phyloP scores from a whole-genome alignment of 1,284 basidiomycete species.

The Moesziomyces sp. region DNA sequence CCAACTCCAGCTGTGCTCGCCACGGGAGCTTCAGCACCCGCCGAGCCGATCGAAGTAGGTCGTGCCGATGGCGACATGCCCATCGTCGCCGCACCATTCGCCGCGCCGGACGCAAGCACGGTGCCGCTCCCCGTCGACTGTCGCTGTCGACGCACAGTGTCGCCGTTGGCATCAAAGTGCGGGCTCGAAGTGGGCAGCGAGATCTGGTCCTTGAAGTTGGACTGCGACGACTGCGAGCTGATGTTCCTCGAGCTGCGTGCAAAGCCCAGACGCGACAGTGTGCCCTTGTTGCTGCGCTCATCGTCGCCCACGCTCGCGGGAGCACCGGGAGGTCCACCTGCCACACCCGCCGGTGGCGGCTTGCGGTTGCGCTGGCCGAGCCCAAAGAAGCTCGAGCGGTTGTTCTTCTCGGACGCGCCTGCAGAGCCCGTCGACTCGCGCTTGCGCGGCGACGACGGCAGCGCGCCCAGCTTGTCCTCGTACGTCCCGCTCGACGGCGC shows the following conservation, averaged over 20 bases:
- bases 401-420: conserved; percentile 28
- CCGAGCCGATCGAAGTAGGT: conserved; percentile 28
- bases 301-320: conserved; percentile 29
- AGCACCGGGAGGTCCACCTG: conserved; percentile 6
- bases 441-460: conserved; percentile 51
- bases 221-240: conserved; percentile 34
- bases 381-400: conserved; percentile 60
- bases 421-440: conserved; percentile 49
- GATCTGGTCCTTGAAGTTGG: conserved; percentile 62
- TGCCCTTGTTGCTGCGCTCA: conserved; percentile 42
- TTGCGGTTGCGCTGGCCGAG: conserved; percentile 52
- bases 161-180: conserved; percentile 57
- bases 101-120: not conserved
- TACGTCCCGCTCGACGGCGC: conserved; percentile 15
- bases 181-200: conserved; percentile 62
- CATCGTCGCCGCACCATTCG: conserved; percentile 17
- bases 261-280: conserved; percentile 55
- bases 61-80: conserved; percentile 22
- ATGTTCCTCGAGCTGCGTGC: conserved; percentile 41
- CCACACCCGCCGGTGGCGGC: conserved; percentile 32
- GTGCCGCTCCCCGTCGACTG: conserved; percentile 26
- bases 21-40: conserved; percentile 27
- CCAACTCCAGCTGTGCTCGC: conserved; percentile 51
- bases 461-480: conserved; percentile 44
- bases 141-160: conserved; percentile 50